Conservation (phyloP, 2,329 filamentous ascomycete species). For the Aspergillus brunneoviolaceus region DNA sequence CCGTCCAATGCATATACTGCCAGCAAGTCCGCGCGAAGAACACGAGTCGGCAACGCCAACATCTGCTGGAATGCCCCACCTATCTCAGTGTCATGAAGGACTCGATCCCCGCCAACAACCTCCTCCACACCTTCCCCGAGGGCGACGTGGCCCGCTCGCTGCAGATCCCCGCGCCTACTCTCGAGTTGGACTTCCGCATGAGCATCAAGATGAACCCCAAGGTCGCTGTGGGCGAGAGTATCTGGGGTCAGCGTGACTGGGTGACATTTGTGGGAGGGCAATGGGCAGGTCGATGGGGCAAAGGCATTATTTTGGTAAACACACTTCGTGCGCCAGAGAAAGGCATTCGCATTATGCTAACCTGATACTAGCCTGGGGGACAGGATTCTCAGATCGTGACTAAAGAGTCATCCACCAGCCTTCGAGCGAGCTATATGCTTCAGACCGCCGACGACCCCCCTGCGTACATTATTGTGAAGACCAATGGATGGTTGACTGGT, state of each 20-base stretch:
- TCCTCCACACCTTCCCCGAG: slow-evolving; percentile 52
- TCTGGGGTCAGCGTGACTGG: slow-evolving; percentile 54
- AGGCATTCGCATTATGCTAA: slow-evolving; percentile 13
- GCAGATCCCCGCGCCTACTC: slow-evolving; percentile 47
- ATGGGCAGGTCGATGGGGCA: slow-evolving; percentile 54
- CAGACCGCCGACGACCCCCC: slow-evolving; percentile 53
- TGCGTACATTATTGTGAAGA: slow-evolving; percentile 49
- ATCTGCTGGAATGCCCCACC: slow-evolving; percentile 50
- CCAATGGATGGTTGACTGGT: slow-evolving; percentile 50
- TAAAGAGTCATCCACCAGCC: slow-evolving; percentile 48
- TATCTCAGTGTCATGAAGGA: slow-evolving; percentile 55
- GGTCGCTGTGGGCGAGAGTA: slow-evolving; percentile 46
- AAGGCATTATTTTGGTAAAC: slow-evolving; percentile 51
- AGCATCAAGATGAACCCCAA: slow-evolving; percentile 54
- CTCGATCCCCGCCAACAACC: slow-evolving; percentile 52
- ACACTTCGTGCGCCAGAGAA: neutral
- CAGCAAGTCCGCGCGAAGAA: slow-evolving; percentile 52
- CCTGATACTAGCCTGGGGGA: slow-evolving; percentile 44
- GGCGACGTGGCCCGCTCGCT: slow-evolving; percentile 50
- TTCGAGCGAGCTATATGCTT: slow-evolving; percentile 49
- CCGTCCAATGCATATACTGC: slow-evolving; percentile 53
- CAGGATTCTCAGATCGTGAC: slow-evolving; percentile 52
- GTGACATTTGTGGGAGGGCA: slow-evolving; percentile 52
- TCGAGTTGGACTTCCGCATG: slow-evolving; percentile 55
- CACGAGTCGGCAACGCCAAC: slow-evolving; percentile 51